Evolutionary conservation across 768 basidiomycete species (phyloP).

Genomic region (Hebeloma cylindrosporum): DNA sequence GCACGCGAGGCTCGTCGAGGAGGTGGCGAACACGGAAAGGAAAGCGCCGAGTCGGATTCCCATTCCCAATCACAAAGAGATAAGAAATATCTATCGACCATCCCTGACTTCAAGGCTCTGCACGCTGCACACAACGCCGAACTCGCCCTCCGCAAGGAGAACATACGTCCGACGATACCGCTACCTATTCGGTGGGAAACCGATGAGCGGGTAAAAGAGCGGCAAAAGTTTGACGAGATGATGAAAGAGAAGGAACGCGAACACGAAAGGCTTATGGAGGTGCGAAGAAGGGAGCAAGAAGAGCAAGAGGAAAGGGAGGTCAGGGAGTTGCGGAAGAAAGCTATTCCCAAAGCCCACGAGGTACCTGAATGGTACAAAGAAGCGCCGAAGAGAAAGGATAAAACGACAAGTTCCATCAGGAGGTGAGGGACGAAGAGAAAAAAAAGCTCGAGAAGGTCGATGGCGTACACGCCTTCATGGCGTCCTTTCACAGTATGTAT

Average conservation of each 20-base stretch:
- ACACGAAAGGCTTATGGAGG: constrained; percentile 46
- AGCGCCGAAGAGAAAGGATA: constrained; percentile 54
- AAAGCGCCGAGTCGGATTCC: constrained; percentile 26
- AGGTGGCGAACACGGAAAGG: constrained; percentile 47
- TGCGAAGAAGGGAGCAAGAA: constrained; percentile 44
- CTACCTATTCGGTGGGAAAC: constrained; percentile 50
- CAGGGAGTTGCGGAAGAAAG: constrained; percentile 58
- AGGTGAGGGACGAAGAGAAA: background rate
- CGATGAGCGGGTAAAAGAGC: constrained; percentile 56
- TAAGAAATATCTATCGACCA: constrained; percentile 22
- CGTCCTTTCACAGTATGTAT: constrained; percentile 7
- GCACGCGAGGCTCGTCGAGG: constrained; percentile 48
- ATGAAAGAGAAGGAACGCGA: constrained; percentile 58
- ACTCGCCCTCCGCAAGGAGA: constrained; percentile 44
- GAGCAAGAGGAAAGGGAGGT: constrained; percentile 61
- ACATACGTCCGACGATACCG: constrained; percentile 49
- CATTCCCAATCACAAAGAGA: constrained; percentile 17
- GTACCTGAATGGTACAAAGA: constrained; percentile 78
- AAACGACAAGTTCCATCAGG: constrained; percentile 6
- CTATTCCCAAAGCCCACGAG: constrained; percentile 67
- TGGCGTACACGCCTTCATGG: background rate
- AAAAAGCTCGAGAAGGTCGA: background rate
- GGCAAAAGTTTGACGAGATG: constrained; percentile 60
- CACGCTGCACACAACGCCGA: constrained; percentile 51
- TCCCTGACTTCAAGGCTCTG: constrained; percentile 56